These are phyloP conservation scores for Aristolochia fimbriata DNA, from an alignment of 164 flowering plant genomes.

Conservation along the genomic window DNA sequence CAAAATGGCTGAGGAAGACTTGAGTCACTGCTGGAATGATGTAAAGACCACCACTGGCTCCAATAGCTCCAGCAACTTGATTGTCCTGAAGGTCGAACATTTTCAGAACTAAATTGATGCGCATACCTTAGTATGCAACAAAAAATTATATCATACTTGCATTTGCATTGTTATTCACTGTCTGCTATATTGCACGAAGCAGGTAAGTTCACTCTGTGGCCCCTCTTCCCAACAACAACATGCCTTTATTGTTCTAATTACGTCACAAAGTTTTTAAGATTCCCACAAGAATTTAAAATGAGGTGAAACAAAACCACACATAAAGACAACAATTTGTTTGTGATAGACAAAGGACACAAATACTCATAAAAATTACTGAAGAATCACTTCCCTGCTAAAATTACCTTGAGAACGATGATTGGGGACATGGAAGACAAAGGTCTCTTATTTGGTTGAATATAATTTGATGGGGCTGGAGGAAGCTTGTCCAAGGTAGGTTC, in stretches of 20 bases:
- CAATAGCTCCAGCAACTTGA: conserved; percentile 64
- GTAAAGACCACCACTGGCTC: conserved; percentile 74
- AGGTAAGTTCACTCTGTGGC: no score
- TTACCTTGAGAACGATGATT: conserved; percentile 69
- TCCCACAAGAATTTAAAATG: no score
- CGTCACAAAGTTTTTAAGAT: no score
- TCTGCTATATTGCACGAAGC: no score
- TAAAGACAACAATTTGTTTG: not conserved
- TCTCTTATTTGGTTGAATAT: conserved; percentile 67
- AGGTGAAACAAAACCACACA: no score
- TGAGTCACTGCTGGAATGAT: conserved; percentile 76
- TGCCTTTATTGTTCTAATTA: no score
- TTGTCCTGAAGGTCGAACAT: conserved; percentile 39
- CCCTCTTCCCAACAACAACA: no score
- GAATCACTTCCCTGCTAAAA: no score
- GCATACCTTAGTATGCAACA: not conserved
- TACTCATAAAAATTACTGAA: no score
- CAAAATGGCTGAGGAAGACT: conserved; percentile 65
- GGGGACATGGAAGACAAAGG: conserved; percentile 97
- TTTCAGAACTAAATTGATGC: not conserved
- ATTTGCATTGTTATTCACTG: no score
- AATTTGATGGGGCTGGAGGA: conserved; percentile 87
- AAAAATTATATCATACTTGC: no score
- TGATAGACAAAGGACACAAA: not conserved
- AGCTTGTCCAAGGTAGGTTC: conserved; percentile 46